These are phyloP conservation scores for Trametes cubensis DNA, from an alignment of 768 basidiomycete species.

Conservation along the genomic window DNA sequence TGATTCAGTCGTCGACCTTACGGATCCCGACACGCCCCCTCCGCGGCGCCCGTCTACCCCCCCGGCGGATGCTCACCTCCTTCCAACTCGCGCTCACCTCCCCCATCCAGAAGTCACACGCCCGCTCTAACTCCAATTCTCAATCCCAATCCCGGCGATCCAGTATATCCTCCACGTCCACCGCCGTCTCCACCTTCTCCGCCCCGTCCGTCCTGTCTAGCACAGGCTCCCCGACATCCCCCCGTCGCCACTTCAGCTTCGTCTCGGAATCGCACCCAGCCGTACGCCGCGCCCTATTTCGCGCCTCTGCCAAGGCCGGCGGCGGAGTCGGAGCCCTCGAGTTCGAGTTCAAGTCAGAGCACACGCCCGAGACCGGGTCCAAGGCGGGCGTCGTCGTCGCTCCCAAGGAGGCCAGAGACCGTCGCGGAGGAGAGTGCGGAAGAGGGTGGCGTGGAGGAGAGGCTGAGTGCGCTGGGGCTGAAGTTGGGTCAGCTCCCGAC, in stretches of 20 bases:
- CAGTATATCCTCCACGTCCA: constrained; percentile 19
- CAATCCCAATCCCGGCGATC: constrained; percentile 17
- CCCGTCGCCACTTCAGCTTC: constrained; percentile 6
- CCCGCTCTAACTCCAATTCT: background rate
- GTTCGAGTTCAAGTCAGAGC: too few species aligned
- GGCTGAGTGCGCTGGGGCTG: constrained; percentile 6
- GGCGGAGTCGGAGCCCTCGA: background rate
- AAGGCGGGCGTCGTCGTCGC: constrained; percentile 10
- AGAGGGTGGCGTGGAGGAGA: background rate
- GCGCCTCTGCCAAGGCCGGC: constrained; percentile 25
- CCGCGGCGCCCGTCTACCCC: constrained; percentile 4
- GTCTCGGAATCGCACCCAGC: constrained; percentile 26
- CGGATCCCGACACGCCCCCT: constrained; percentile 1
- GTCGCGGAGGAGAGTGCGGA: constrained; percentile 19
- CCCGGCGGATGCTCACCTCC: constrained; percentile 15
- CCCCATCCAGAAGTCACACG: background rate
- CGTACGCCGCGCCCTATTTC: constrained; percentile 30
- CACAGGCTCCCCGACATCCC: constrained; percentile 6
- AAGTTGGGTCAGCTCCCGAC: constrained; percentile 2
- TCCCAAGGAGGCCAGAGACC: constrained; percentile 10
- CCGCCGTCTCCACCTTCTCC: constrained; percentile 11
- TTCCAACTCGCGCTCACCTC: constrained; percentile 9
- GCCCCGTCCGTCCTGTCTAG: constrained; percentile 4
- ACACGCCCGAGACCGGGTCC: background rate
- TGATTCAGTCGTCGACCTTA: background rate